Evolutionary conservation across 225 moss, liverwort and hornwort genomes (phyloP).

Genomic region (Pleurozium schreberi): DNA sequence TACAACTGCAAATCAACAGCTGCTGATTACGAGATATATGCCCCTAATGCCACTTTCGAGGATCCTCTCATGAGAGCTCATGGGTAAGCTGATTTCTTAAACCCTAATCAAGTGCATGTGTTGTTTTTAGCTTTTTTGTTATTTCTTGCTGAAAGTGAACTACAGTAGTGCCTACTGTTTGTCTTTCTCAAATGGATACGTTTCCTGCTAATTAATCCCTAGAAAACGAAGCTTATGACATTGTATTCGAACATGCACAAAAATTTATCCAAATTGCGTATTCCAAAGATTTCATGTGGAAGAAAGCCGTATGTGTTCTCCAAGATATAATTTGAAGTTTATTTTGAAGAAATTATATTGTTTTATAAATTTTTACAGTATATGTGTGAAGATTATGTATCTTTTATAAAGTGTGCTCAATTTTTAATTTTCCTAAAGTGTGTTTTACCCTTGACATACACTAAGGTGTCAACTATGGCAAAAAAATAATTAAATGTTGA

Average conservation of each 20-base stretch:
- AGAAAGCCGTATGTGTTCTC: neutral
- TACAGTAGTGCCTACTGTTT: neutral
- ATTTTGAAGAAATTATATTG: neutral
- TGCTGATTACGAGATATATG: conserved; percentile 72
- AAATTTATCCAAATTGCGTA: neutral
- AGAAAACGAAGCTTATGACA: neutral
- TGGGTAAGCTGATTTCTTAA: conserved; percentile 32
- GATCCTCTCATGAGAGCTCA: conserved; percentile 87
- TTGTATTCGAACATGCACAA: no score
- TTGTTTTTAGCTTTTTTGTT: neutral
- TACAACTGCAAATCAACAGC: conserved; percentile 61
- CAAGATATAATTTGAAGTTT: neutral
- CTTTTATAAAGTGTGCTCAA: no score
- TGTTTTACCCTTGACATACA: no score
- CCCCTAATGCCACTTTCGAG: conserved; percentile 71
- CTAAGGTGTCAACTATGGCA: neutral
- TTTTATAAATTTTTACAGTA: neutral
- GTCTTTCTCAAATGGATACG: neutral
- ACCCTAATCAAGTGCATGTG: neutral
- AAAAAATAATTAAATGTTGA: neutral
- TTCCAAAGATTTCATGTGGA: neutral
- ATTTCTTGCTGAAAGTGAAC: neutral
- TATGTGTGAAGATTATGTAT: neutral
- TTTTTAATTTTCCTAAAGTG: neutral
- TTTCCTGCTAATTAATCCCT: neutral